Base-by-base conservation (phyloP, 805 yeast species). In the Pichia cabralensis region DNA sequence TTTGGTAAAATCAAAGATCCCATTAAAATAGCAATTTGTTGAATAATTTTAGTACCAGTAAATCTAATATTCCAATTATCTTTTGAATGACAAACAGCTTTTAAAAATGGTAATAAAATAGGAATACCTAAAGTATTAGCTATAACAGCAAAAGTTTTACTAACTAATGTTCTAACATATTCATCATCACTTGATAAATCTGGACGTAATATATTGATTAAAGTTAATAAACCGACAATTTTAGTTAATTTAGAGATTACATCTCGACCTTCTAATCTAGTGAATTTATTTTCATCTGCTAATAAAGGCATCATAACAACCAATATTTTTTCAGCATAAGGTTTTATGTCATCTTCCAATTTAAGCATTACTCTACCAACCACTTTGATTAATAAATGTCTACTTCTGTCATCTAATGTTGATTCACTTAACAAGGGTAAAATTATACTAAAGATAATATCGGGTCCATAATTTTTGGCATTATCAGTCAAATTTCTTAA, bases 121-220 rank as follows among this genome's bases (percentile, higher is more conserved):
- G 70, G 76, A 7, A 85, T 61, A 1, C 96, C 96, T 24, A 88
- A 53, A 0, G 95, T 72, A 30, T 74, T 71, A 0, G 94, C 86
- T 2, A 81, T 85, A 5, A 85, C 80, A 0, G 96, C 96, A 53
- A 88, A 65, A 1, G 86, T 73, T 36, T 89, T 63, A 0, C 96
- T 72, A 0, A 94, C 78, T 1, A 76, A 64, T 46, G 80, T 79
- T 34, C 96, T 63, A 8, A 81, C 76, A 45, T 75, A 77, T 46
- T 86, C 96, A 49, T 88, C 96, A 8, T 68, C 68, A 46, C 80
- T 76, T 44, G 81, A 94, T 28, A 92, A 69, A 53, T 85, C 94
- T 0, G 92, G 84, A 35, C 95, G 64, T 52, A 89, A 60, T 1
- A 77, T 71, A 1, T 84, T 65, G n/a, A 92, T 73, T 73, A 86